Percentiles rank a stretch among this genome's conserved stretches.
Evolutionary conservation across 768 basidiomycete genomes (phyloP).

Genomic region (Psilocybe sp.): DNA sequence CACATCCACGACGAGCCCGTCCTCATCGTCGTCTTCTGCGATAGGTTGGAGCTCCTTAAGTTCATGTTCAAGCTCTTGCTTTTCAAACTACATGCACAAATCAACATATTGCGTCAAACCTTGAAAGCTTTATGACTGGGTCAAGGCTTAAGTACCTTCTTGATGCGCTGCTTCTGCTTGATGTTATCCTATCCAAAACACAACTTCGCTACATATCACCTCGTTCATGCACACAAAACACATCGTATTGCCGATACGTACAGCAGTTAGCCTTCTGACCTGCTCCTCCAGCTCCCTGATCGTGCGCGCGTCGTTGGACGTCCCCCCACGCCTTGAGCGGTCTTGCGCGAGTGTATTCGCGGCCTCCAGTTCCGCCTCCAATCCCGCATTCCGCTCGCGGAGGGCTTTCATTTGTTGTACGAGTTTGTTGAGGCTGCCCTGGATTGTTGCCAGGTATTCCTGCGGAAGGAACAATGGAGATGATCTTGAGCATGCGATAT

Average conservation of each 20-base stretch:
- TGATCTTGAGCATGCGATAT: background rate
- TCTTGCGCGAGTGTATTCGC: background rate
- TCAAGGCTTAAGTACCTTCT: conserved; percentile 16
- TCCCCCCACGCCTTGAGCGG: background rate
- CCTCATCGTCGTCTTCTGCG: conserved; percentile 21
- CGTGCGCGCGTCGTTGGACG: background rate
- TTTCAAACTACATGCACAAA: conserved; percentile 9
- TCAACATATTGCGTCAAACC: too few species aligned
- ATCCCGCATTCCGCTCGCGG: conserved; percentile 13
- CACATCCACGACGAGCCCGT: conserved; percentile 24
- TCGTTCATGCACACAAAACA: background rate
- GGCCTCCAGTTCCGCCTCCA: conserved; percentile 7
- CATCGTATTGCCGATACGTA: conserved; percentile 4
- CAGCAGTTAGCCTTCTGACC: conserved; percentile 15
- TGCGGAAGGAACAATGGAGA: background rate
- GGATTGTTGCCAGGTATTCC: conserved; percentile 14
- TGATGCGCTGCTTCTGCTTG: conserved; percentile 17
- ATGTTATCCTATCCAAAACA: conserved; percentile 15
- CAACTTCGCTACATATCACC: too few species aligned
- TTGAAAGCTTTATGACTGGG: too few species aligned
- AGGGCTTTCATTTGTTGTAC: conserved; percentile 11
- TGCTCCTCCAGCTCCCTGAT: conserved; percentile 9
- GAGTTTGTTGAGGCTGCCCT: conserved; percentile 12
- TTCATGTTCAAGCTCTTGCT: conserved; percentile 33
- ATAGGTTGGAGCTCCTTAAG: conserved; percentile 29